Evolutionary conservation across 768 basidiomycete genomes (phyloP).

Genomic region (Mrakia hoshinonis): DNA sequence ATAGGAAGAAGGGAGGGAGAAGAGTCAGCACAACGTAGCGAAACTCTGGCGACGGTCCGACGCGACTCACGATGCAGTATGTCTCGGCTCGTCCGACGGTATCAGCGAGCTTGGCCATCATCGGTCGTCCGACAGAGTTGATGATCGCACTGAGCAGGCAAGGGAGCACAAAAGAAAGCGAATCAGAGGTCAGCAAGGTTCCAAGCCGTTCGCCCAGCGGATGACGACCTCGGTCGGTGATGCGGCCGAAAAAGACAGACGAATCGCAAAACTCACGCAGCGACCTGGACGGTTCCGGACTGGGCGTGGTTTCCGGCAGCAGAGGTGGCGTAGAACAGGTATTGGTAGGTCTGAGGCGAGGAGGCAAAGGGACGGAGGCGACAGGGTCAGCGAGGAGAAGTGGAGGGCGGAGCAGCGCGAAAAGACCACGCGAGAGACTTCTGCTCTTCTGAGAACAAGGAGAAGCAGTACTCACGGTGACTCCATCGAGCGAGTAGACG

Average conservation of each 20-base stretch:
- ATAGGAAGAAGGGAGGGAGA: constrained; percentile 37
- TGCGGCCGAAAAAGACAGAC: neutral
- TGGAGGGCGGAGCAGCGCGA: no score
- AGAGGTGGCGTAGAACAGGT: constrained; percentile 31
- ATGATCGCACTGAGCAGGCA: neutral
- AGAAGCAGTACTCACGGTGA: neutral
- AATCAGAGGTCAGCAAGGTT: neutral
- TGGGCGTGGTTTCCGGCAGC: constrained; percentile 34
- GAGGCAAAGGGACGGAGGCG: constrained; percentile 39
- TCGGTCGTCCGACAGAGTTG: constrained; percentile 52
- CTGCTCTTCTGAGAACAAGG: neutral
- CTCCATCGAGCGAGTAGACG: constrained; percentile 8
- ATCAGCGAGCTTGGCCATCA: constrained; percentile 66
- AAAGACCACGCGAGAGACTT: no score
- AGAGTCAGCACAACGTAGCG: constrained; percentile 32
- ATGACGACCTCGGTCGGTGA: no score
- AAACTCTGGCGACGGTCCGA: constrained; percentile 57
- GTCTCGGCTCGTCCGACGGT: constrained; percentile 51
- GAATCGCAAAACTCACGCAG: neutral
- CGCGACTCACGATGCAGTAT: constrained; percentile 47
- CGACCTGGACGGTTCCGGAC: constrained; percentile 15
- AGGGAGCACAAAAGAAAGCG: neutral
- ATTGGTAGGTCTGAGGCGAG: constrained; percentile 35
- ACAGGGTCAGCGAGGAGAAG: no score
- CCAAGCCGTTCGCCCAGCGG: neutral